These are phyloP conservation scores for Thalassia testudinum DNA, from an alignment of 116 monocot species.

Conservation along the genomic window DNA sequence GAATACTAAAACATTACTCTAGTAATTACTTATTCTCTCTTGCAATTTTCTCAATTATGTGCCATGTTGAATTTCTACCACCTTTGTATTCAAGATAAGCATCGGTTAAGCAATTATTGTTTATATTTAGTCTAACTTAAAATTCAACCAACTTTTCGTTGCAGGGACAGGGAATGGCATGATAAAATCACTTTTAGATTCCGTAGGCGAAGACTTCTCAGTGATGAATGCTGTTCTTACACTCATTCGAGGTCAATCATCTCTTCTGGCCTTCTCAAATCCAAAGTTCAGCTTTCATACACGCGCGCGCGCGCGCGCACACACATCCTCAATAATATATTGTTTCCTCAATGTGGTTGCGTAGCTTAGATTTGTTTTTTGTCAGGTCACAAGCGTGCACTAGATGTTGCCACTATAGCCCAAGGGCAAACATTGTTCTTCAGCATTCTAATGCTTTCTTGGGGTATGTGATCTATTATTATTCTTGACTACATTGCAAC, in stretches of 20 bases:
- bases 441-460: constrained; percentile 62
- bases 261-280: neutral
- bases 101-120: too few species aligned
- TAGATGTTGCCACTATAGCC: constrained; percentile 58
- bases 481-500: neutral
- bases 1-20: too few species aligned
- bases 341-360: neutral
- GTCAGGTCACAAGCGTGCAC: constrained; percentile 15
- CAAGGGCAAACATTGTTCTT: constrained; percentile 67
- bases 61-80: too few species aligned
- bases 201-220: constrained; percentile 36
- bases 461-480: constrained; percentile 13
- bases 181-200: constrained; percentile 63
- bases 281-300: neutral
- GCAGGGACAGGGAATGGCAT: constrained; percentile 85
- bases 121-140: too few species aligned
- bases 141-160: neutral
- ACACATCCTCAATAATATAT: neutral
- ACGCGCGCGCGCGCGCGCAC: too few species aligned
- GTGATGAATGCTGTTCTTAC: constrained; percentile 43
- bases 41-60: too few species aligned
- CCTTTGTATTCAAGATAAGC: too few species aligned
- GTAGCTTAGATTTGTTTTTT: neutral
- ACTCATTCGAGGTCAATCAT: constrained; percentile 46
- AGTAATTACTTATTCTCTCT: too few species aligned